These are phyloP conservation scores for Suillus hirtellus DNA, from an alignment of 768 basidiomycete species.

Conservation along the genomic window DNA sequence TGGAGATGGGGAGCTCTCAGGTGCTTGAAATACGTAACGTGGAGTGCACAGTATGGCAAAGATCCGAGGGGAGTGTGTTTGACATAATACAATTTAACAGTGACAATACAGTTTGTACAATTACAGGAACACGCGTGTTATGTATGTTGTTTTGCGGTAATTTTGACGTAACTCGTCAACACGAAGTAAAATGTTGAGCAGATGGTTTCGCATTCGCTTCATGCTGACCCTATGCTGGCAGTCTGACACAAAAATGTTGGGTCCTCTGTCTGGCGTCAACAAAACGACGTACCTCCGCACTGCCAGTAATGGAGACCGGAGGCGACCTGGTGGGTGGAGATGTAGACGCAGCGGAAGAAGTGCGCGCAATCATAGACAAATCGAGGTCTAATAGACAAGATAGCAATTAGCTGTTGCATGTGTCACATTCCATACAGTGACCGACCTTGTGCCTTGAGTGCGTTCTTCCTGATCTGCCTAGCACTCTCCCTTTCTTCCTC, in stretches of 20 bases:
- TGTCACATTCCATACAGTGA: neutral
- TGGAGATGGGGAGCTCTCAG: neutral
- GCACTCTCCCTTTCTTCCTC: constrained; percentile 70
- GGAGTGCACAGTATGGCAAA: neutral
- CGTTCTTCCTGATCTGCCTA: constrained; percentile 68
- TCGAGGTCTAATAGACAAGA: constrained; percentile 42
- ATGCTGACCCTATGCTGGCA: constrained; percentile 6
- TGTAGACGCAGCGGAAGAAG: constrained; percentile 67
- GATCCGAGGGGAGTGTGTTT: neutral
- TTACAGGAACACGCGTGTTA: constrained; percentile 1
- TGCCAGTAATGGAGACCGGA: constrained; percentile 10
- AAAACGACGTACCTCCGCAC: constrained; percentile 22
- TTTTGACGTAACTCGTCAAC: neutral
- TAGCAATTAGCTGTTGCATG: constrained; percentile 2
- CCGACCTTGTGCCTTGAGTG: constrained; percentile 60
- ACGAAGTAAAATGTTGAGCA: neutral
- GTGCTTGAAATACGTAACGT: neutral
- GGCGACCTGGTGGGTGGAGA: constrained; percentile 40
- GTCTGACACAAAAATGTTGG: constrained; percentile 1
- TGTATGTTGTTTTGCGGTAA: constrained; percentile 1
- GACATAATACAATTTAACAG: neutral
- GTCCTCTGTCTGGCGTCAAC: neutral
- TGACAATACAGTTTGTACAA: constrained; percentile 4
- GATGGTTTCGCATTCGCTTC: neutral
- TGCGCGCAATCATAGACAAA: constrained; percentile 79